Conservation (phyloP, 148 eudicot genomes). For the Rhododendron simsii region DNA sequence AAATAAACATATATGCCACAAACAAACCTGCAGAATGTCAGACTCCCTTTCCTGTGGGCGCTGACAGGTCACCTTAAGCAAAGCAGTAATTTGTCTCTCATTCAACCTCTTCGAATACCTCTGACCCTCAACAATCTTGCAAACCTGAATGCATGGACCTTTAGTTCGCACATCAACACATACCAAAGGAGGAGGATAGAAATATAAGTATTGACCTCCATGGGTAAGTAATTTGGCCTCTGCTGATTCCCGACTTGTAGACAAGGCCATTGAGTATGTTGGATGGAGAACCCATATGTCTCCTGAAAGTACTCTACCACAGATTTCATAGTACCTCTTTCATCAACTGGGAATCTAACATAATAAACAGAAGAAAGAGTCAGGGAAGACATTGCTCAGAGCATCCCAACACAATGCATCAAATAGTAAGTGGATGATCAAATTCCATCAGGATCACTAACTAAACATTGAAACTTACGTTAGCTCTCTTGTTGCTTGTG, state of each 20-base stretch:
- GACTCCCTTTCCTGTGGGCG: constrained; percentile 72
- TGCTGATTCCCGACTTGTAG: constrained; percentile 81
- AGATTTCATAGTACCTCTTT: constrained; percentile 69
- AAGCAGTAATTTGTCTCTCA: constrained; percentile 78
- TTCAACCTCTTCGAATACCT: constrained; percentile 75
- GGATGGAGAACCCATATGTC: constrained; percentile 68
- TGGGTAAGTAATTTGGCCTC: constrained; percentile 78
- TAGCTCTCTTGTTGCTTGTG: constrained; percentile 70
- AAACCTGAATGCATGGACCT: constrained; percentile 37
- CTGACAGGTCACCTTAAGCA: constrained; percentile 81
- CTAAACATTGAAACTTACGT: constrained; percentile 37
- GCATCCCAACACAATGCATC: not conserved
- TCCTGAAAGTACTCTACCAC: constrained; percentile 77
- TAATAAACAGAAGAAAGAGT: not conserved
- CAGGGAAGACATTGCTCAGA: not conserved
- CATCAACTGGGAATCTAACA: constrained; percentile 75
- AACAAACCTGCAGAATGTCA: constrained; percentile 65
- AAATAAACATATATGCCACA: not conserved
- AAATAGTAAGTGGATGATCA: not conserved
- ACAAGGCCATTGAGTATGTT: constrained; percentile 78
- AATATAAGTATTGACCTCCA: constrained; percentile 55
- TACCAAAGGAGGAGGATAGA: not conserved
- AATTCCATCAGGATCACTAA: not conserved
- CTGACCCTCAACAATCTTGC: constrained; percentile 90
- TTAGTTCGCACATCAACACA: not conserved